A percentile compares a stretch with the other conserved stretches of the same genome.
These are phyloP conservation scores for Phytopythium cucurbitacearum DNA, from an alignment of 352 stramenopile genomes.

Conservation along the genomic window DNA sequence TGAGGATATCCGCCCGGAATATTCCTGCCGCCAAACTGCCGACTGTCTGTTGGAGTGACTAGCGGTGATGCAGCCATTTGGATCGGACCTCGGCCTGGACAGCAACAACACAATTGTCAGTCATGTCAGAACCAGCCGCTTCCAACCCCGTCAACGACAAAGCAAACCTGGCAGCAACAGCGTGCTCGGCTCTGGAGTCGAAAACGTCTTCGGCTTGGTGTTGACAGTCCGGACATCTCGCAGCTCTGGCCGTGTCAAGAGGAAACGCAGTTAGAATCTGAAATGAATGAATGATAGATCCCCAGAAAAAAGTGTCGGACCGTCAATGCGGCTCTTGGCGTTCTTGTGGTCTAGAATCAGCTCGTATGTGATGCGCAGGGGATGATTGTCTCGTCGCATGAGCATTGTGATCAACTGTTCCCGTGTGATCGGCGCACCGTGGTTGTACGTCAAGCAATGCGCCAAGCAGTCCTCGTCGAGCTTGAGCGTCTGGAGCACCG, in stretches of 20 bases:
- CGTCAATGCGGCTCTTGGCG: constrained; percentile 90
- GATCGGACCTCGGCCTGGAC: constrained; percentile 56
- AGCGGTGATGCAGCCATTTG: constrained; percentile 79
- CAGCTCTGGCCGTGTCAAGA: constrained; percentile 34
- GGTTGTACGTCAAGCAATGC: constrained; percentile 55
- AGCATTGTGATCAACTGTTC: constrained; percentile 59
- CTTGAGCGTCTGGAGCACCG: constrained; percentile 52
- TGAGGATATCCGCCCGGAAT: constrained; percentile 15
- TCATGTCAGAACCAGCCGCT: background rate
- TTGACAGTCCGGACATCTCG: constrained; percentile 64
- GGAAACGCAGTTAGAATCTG: background rate
- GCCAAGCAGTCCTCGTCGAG: constrained; percentile 73
- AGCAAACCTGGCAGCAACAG: constrained; percentile 50
- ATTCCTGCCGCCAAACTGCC: constrained; percentile 62
- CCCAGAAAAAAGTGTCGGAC: constrained; percentile 17
- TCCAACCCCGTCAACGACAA: background rate
- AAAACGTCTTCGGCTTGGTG: constrained; percentile 80
- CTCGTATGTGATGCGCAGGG: constrained; percentile 95
- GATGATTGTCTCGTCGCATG: constrained; percentile 52
- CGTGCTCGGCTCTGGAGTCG: constrained; percentile 53
- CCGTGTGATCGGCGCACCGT: constrained; percentile 35
- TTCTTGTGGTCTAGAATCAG: constrained; percentile 98
- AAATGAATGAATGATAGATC: constrained; percentile 2
- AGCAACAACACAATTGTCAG: background rate
- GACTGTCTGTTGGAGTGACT: constrained; percentile 57